Evolutionary conservation across 192 early-diverging fungal species (phyloP), one percentile per base, ranked within the genome.

Genomic region (Diversispora eburnea): DNA sequence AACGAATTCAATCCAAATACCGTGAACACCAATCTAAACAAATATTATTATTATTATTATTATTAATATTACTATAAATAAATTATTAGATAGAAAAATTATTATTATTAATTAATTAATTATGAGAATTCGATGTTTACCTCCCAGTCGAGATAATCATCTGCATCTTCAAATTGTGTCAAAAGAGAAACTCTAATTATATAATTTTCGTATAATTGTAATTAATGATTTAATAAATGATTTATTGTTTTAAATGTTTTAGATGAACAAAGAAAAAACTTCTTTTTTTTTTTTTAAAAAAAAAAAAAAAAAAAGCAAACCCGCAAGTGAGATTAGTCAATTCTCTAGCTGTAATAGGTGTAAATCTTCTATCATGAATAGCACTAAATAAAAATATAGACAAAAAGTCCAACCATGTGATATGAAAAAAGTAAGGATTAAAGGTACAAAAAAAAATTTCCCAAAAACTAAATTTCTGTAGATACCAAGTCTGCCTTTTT

Each of bases 1-100:
- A 8, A 68, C 68, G 70, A 96, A 96, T 77, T 94, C 92, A 45
- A 98, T 95, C 91, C 94, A 92, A 54, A 98, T 91, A 5, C 97
- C 97, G 82, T 98, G 97, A 12, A 71, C 82, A 19, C 97, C 97
- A 63, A 96, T 72, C 81, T 82, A 68, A 42, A 7, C 25, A 12
- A 47, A 25, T 62, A 51, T 10, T 19, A 15, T 25, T 60, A 15
- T 39, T 66, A 33, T 33, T 3, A 70, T 19, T 57, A 58, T n/a
- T n/a, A n/a, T n/a, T n/a, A n/a, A n/a, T n/a, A n/a, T n/a, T n/a
- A n/a, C n/a, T 12, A 19, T 41, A 15, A 39, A 19, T 39, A 66
- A 20, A 41, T 15, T 45, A 75, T 4, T 54, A 54, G 51, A 3
- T 17, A 54, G n/a, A 54, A 54, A 10, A 17, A 4, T 17, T 51